Evolutionary conservation across 1,284 basidiomycete genomes (phyloP).

Genomic region (Wallemia hederae): DNA sequence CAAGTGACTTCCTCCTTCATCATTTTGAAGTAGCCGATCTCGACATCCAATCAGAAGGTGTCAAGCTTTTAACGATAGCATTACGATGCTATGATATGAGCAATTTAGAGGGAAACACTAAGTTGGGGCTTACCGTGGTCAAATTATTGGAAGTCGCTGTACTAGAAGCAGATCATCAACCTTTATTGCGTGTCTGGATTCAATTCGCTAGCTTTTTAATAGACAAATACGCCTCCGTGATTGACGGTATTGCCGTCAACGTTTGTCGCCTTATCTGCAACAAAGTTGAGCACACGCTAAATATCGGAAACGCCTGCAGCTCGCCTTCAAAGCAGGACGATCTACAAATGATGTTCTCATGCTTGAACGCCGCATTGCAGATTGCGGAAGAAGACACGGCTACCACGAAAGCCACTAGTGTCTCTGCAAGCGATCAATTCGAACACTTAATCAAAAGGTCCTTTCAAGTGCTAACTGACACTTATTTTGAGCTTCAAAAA

Average conservation of each 20-base stretch:
- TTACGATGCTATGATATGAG: neutral
- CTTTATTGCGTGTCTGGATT: neutral
- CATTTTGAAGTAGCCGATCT: neutral
- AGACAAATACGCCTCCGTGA: neutral
- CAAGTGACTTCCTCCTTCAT: neutral
- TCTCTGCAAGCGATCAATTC: too few relatives aligned
- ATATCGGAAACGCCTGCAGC: too few relatives aligned
- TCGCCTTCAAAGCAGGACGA: too few relatives aligned
- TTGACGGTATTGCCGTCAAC: neutral
- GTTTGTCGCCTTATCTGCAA: neutral
- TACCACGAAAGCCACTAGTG: too few relatives aligned
- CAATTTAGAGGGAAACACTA: neutral
- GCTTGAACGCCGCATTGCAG: too few relatives aligned
- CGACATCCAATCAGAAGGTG: neutral
- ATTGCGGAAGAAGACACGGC: too few relatives aligned
- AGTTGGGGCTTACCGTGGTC: neutral
- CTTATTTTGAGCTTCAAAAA: too few relatives aligned
- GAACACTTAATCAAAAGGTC: too few relatives aligned
- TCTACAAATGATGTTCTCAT: too few relatives aligned
- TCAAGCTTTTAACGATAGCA: neutral
- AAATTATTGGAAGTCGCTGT: neutral
- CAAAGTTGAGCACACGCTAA: neutral
- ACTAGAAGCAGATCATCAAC: neutral
- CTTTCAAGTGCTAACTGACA: too few relatives aligned
- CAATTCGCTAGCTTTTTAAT: neutral